These are phyloP conservation scores for Syncephalis fuscata DNA, from an alignment of 371 early-diverging fungal species.

Conservation along the genomic window DNA sequence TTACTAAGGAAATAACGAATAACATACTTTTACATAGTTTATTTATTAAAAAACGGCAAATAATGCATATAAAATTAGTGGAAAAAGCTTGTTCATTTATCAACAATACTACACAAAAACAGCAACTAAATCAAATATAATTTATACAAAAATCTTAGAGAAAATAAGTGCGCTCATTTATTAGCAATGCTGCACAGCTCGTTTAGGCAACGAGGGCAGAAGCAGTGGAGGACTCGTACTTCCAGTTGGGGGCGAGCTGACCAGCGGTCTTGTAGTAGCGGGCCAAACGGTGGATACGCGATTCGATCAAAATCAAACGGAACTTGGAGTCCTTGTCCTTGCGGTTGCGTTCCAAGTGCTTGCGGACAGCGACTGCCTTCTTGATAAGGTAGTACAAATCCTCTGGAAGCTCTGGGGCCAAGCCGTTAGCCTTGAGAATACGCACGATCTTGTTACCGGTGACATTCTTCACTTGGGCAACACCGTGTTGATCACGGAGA, in stretches of 20 bases:
- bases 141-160: not conserved
- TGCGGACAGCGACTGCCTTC: slow-evolving; percentile 98
- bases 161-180: not conserved
- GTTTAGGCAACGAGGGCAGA: slow-evolving; percentile 62
- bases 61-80: no score
- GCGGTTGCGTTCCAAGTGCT: slow-evolving; percentile 98
- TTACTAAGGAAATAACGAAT: no score
- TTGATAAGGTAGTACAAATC: slow-evolving; percentile 99
- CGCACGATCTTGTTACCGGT: slow-evolving; percentile 95
- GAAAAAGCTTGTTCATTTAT: no score
- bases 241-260: slow-evolving; percentile 97
- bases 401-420: slow-evolving; percentile 98
- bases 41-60: no score
- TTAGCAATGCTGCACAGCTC: no score
- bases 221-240: slow-evolving; percentile 81
- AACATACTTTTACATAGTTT: no score
- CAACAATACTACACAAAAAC: no score
- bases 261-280: slow-evolving; percentile 99
- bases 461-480: slow-evolving; percentile 91
- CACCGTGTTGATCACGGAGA: slow-evolving; percentile 96
- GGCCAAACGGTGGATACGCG: slow-evolving; percentile 97
- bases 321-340: slow-evolving; percentile 99
- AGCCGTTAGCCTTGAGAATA: slow-evolving; percentile 78
- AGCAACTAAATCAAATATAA: no score
- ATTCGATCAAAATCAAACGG: slow-evolving; percentile 97